A percentile compares a stretch with the other conserved stretches of the same genome.
These are phyloP conservation scores for Cladorrhinum samala DNA, from an alignment of 495 filamentous ascomycete species.

Conservation along the genomic window DNA sequence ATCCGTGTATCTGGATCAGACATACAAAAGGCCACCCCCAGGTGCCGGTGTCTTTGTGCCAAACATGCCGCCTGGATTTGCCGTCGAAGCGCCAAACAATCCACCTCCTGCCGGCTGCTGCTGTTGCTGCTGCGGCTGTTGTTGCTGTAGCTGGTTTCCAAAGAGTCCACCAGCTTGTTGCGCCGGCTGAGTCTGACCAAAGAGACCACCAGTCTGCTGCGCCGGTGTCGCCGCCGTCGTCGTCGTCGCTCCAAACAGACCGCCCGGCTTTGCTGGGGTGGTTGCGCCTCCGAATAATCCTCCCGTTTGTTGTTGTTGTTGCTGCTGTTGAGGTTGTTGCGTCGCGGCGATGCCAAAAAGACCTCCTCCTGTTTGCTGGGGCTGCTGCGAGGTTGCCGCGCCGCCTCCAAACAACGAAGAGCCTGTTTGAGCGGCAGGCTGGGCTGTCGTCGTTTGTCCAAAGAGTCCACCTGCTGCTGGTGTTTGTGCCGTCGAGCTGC, in stretches of 20 bases:
- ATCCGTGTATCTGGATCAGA: conserved; percentile 4
- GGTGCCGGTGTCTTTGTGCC: conserved; percentile 29
- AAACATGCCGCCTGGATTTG: conserved; percentile 41
- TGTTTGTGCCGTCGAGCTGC: conserved; percentile 29
- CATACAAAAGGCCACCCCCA: conserved; percentile 48
- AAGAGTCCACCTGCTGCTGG: conserved; percentile 44
- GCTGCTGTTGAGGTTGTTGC: conserved; percentile 22
- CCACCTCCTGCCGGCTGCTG: conserved; percentile 17
- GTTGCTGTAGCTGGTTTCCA: conserved; percentile 7
- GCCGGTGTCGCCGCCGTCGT: conserved; percentile 21
- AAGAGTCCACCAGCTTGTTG: conserved; percentile 28
- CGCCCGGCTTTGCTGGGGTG: conserved; percentile 25
- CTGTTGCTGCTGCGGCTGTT: conserved; percentile 15
- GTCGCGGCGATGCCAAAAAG: conserved; percentile 28
- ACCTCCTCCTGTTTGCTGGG: conserved; percentile 27
- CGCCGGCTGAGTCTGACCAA: conserved; percentile 16
- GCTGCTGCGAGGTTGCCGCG: conserved; percentile 17
- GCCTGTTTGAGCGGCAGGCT: conserved; percentile 30
- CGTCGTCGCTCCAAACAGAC: conserved; percentile 26
- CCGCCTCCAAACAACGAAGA: conserved; percentile 45
- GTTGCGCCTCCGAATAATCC: conserved; percentile 20
- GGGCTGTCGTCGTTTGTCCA: conserved; percentile 33
- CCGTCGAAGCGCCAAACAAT: conserved; percentile 26
- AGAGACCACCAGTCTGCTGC: conserved; percentile 16
- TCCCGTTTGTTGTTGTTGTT: conserved; percentile 20